A percentile compares a stretch with the other conserved stretches of the same genome.
Evolutionary conservation across 1,284 basidiomycete species (phyloP).

Genomic region (Inonotus hispidus): DNA sequence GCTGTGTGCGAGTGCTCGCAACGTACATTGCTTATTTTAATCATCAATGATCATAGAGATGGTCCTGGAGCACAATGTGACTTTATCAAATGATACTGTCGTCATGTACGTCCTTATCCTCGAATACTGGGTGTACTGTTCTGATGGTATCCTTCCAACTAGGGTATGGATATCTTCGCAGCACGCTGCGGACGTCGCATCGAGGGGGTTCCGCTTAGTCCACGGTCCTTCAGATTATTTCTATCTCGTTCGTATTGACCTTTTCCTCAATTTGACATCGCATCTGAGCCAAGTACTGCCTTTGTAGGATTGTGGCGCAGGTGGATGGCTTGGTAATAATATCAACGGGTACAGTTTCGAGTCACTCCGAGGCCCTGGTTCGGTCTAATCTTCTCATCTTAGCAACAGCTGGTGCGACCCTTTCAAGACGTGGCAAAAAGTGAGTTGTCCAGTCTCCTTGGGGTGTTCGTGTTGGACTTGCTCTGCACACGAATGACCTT

Average conservation of each 20-base stretch:
- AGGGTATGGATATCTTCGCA: slow-evolving; percentile 42
- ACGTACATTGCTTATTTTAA: neutral
- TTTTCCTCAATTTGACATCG: too few relatives aligned
- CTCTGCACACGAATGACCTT: too few relatives aligned
- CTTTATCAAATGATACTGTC: slow-evolving; percentile 35
- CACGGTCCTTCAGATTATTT: slow-evolving; percentile 55
- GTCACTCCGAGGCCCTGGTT: slow-evolving; percentile 22
- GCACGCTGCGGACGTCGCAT: slow-evolving; percentile 36
- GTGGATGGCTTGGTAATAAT: slow-evolving; percentile 37
- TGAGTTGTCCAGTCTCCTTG: too few relatives aligned
- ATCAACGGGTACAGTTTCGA: slow-evolving; percentile 2
- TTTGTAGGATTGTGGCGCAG: slow-evolving; percentile 41
- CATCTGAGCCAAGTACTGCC: too few relatives aligned
- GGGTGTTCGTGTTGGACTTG: too few relatives aligned
- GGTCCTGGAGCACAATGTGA: slow-evolving; percentile 31
- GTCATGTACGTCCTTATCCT: too few relatives aligned
- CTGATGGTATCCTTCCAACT: too few relatives aligned
- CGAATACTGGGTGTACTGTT: too few relatives aligned
- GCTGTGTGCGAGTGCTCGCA: slow-evolving; percentile 35
- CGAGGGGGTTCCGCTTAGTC: slow-evolving; percentile 45
- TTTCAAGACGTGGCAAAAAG: slow-evolving; percentile 51
- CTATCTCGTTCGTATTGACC: too few relatives aligned
- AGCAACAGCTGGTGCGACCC: slow-evolving; percentile 44
- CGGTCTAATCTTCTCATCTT: slow-evolving; percentile 19
- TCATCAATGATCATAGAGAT: slow-evolving; percentile 21